Evolutionary conservation across 2,329 filamentous ascomycete species (phyloP).

Genomic region (Elsinoe perseae): DNA sequence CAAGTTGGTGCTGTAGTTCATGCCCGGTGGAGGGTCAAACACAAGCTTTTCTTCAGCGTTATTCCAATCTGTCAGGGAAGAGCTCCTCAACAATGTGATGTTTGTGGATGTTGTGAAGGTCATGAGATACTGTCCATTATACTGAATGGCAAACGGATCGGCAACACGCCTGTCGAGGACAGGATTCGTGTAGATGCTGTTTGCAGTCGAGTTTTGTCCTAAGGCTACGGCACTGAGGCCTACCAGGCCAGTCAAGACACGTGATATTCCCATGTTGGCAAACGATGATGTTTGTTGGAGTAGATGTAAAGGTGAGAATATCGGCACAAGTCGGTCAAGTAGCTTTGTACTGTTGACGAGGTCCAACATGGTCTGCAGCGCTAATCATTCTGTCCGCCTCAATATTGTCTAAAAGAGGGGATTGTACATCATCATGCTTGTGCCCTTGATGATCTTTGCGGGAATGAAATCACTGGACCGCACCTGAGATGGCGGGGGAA

Average conservation of each 20-base stretch:
- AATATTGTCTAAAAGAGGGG: conserved; percentile 5
- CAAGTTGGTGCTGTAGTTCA: conserved; percentile 41
- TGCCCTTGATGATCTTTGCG: conserved; percentile 1
- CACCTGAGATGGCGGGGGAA: not conserved
- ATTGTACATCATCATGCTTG: conserved; percentile 1
- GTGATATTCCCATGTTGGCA: conserved; percentile 3
- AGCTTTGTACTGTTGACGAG: conserved; percentile 9
- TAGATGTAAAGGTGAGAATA: not conserved
- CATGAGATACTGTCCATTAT: conserved; percentile 39
- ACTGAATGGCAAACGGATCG: conserved; percentile 40
- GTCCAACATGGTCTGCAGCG: conserved; percentile 1
- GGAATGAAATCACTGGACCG: not conserved
- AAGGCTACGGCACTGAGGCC: not conserved
- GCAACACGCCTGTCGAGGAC: conserved; percentile 36
- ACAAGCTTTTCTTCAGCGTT: conserved; percentile 37
- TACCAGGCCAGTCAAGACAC: conserved; percentile 4
- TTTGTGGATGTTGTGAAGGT: conserved; percentile 39
- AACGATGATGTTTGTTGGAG: not conserved
- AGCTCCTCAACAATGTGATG: conserved; percentile 38
- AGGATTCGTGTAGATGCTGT: conserved; percentile 39
- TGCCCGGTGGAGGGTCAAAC: conserved; percentile 36
- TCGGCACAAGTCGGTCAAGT: not conserved
- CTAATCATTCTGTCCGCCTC: not conserved
- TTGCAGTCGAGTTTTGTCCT: conserved; percentile 3
- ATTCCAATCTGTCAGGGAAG: conserved; percentile 38